A percentile compares a stretch with the other conserved stretches of the same genome.
Conservation (phyloP, 2,329 filamentous ascomycete genomes). For the Talaromyces sp. region DNA sequence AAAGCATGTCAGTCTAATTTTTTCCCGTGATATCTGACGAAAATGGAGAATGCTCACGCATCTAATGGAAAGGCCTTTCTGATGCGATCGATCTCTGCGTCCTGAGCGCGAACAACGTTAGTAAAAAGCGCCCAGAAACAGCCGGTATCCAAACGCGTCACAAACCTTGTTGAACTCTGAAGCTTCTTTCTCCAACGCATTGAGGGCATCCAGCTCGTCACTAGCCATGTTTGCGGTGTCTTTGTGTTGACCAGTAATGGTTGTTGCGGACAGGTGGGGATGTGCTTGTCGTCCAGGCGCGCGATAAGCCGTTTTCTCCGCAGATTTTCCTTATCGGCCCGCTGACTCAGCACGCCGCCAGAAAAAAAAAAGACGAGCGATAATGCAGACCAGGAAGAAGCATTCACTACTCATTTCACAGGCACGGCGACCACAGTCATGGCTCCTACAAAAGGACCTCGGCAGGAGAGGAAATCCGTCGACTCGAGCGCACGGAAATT, state of each 20-base stretch:
- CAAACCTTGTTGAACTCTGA: constrained; percentile 85
- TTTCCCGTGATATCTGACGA: neutral
- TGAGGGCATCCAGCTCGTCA: constrained; percentile 69
- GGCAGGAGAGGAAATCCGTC: constrained; percentile 22
- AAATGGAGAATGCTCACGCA: constrained; percentile 46
- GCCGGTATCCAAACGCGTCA: neutral
- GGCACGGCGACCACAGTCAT: constrained; percentile 17
- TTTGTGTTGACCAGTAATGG: neutral
- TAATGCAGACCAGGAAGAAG: neutral
- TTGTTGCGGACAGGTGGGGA: neutral
- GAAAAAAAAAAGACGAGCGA: constrained; percentile 15
- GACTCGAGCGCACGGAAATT: constrained; percentile 25
- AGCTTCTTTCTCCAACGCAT: constrained; percentile 74
- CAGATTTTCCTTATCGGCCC: constrained; percentile 23
- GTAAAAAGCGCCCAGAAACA: neutral
- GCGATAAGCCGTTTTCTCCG: constrained; percentile 6
- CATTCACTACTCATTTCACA: neutral
- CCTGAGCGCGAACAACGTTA: constrained; percentile 48
- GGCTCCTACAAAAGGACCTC: constrained; percentile 25
- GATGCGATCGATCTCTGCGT: constrained; percentile 93
- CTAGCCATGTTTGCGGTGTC: constrained; percentile 44
- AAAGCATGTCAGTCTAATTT: neutral
- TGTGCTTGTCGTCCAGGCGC: neutral
- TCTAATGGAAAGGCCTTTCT: constrained; percentile 80
- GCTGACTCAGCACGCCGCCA: constrained; percentile 30